Base-by-base conservation (phyloP, 2,329 filamentous ascomycete genomes). In the Monilinia vaccinii-corymbosi region DNA sequence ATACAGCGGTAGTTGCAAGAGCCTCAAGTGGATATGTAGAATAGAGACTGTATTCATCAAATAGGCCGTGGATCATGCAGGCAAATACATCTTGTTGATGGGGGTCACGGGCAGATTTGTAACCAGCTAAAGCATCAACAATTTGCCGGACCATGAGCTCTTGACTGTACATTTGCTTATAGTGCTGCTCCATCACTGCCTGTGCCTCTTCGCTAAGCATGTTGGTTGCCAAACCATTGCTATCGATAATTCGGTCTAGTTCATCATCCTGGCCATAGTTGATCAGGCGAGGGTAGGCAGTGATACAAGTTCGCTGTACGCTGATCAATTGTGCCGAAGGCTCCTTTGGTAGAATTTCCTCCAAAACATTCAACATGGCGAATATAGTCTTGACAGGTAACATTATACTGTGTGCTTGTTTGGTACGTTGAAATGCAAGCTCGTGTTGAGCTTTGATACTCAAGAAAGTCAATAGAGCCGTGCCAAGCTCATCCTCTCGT, bases 61-160 rank as follows among this genome's bases (percentile, higher is more conserved):
- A 97, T 4, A 99, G 78, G 0, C 94, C 94, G 70, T 97, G 92
- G 40, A 99, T 96, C 91, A 99, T 99, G 76, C 93, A 97, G 16
- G 93, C 89, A 72, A 99, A 99, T 8, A 97, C 82, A 71, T 99
- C 94, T 72, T 97, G 94, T 62, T 97, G 91, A 18, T 87, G 77
- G 1, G 90, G 81, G 62, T 94, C 88, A 51, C 85, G 84, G 0
- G 95, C 97, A 60, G 85, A 85, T 73, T 99, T 97, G 76, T 96
- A 96, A 60, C 83, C 82, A 64, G 91, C 86, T 69, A 99, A 82
- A 44, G 91, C 83, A 63, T 89, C 86, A 56, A 99, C 88, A 65
- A 99, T 89, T 58, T 90, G 85, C 59, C 90, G 84, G 21, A 97
- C 89, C 64, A 93, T 87, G 23, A 92, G 85, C 66, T 97, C 91